These are phyloP conservation scores for Cutaneotrichosporon daszewskae DNA, from an alignment of 1,284 basidiomycete species.

Conservation along the genomic window DNA sequence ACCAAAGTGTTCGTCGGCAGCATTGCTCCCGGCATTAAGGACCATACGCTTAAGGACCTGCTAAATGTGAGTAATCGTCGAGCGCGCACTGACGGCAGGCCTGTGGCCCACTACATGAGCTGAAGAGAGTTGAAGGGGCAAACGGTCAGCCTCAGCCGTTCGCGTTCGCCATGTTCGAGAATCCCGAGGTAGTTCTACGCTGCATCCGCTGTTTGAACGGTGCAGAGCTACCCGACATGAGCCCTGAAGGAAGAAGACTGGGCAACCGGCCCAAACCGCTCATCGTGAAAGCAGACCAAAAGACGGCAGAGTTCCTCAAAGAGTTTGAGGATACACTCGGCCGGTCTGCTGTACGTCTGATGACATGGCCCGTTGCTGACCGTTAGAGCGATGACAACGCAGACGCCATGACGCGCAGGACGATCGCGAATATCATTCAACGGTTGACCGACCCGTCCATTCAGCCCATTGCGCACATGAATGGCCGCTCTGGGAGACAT, in stretches of 20 bases:
- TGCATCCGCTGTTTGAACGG: conserved; percentile 74
- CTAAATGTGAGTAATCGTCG: conserved; percentile 58
- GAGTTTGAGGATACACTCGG: conserved; percentile 73
- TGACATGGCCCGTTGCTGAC: neutral
- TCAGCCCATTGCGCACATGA: conserved; percentile 27
- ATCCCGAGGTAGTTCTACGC: conserved; percentile 77
- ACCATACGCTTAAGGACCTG: conserved; percentile 65
- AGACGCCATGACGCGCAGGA: conserved; percentile 38
- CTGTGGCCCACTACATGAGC: conserved; percentile 77
- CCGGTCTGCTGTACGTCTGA: conserved; percentile 63
- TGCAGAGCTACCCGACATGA: conserved; percentile 77
- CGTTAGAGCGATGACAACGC: conserved; percentile 44
- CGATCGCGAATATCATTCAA: conserved; percentile 43
- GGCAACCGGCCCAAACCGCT: conserved; percentile 78
- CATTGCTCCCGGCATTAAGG: conserved; percentile 85
- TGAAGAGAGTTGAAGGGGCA: conserved; percentile 83
- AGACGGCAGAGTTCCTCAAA: conserved; percentile 78
- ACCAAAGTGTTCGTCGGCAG: conserved; percentile 82
- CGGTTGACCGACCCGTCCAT: conserved; percentile 40
- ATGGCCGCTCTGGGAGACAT: conserved; percentile 12
- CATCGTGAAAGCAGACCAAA: conserved; percentile 88
- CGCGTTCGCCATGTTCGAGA: conserved; percentile 88
- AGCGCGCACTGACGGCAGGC: conserved; percentile 52
- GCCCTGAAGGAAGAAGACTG: conserved; percentile 52
- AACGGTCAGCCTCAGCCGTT: conserved; percentile 90